phyloP scores from a whole-genome alignment of 768 basidiomycete genomes.

The Trametes maxima region DNA sequence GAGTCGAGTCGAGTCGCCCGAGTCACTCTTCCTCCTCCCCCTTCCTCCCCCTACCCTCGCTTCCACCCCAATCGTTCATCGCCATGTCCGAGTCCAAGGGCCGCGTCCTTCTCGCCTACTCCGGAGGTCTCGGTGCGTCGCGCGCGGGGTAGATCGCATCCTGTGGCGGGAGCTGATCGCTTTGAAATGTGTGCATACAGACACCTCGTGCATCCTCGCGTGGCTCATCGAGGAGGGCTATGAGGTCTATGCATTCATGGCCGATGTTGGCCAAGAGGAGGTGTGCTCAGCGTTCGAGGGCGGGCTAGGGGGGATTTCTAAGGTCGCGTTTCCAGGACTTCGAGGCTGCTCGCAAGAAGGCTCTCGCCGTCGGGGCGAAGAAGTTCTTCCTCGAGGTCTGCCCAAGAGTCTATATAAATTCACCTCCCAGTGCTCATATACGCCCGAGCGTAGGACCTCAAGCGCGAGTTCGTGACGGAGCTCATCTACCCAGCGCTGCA shows the following conservation, averaged over 20 bases:
- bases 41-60: neutral
- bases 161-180: neutral
- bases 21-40: constrained; percentile 11
- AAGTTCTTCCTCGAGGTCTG: constrained; percentile 89
- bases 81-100: constrained; percentile 53
- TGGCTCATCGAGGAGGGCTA: constrained; percentile 99
- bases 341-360: constrained; percentile 87
- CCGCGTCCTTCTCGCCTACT: constrained; percentile 96
- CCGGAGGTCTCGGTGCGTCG: constrained; percentile 90
- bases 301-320: neutral
- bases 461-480: constrained; percentile 92
- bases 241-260: constrained; percentile 97
- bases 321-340: constrained; percentile 66
- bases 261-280: constrained; percentile 92
- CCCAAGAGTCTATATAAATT: neutral
- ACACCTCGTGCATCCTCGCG: constrained; percentile 98
- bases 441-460: constrained; percentile 69
- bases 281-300: constrained; percentile 38
- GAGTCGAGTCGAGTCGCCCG: constrained; percentile 6
- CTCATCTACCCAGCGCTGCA: constrained; percentile 98
- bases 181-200: constrained; percentile 41
- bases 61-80: neutral
- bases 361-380: constrained; percentile 88
- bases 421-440: neutral
- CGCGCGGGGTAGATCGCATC: neutral